Conservation (phyloP, 345 rosid genomes). For the Eucalyptus coolabah region DNA sequence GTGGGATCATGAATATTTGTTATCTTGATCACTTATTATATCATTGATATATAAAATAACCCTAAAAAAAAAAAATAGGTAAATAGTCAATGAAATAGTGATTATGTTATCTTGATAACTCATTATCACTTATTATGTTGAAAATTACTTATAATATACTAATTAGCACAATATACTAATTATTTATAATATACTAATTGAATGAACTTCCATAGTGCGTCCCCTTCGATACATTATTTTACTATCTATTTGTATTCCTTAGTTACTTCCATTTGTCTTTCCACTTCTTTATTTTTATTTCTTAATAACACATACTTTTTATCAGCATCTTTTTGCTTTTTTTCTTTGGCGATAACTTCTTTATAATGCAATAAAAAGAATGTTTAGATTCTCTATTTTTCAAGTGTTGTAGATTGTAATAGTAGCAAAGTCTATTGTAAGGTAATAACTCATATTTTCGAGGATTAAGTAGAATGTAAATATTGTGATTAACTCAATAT, state of each 20-base stretch:
- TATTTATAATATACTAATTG: not conserved
- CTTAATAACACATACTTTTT: no score
- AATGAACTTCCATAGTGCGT: not conserved
- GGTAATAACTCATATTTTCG: not conserved
- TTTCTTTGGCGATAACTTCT: not conserved
- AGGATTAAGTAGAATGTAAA: not conserved
- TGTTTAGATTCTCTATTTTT: not conserved
- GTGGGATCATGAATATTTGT: accelerated
- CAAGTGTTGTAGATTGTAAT: not conserved
- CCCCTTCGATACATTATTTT: not conserved
- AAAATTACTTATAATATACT: no score
- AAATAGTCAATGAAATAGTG: not conserved
- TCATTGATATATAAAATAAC: accelerated
- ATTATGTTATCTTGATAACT: no score
- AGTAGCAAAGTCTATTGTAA: not conserved
- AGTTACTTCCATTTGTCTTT: not conserved
- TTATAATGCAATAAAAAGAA: not conserved
- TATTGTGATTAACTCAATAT: not conserved
- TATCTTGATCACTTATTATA: not conserved
- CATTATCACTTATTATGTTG: no score
- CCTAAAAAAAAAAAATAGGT: no score
- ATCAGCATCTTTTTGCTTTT: no score
- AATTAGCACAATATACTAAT: no score
- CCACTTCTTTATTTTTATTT: not conserved
- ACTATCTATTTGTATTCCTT: not conserved